Percentiles rank a stretch among this genome's conserved stretches.
phyloP scores from a whole-genome alignment of 352 stramenopile genomes.

The Globisporangium irregulare region DNA sequence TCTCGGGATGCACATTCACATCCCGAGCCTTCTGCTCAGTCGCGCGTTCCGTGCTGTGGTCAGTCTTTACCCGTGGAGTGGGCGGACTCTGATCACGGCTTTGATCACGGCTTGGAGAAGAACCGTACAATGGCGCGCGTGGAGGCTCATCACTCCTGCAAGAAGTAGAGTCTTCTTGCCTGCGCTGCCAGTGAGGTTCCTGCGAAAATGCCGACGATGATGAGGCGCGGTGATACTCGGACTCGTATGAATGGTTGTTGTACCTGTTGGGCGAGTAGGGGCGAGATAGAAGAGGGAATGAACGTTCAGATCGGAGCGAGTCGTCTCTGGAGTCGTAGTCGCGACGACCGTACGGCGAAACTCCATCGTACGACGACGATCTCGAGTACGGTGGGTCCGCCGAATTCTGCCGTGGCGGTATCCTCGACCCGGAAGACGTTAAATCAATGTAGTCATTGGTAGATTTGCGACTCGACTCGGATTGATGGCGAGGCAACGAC shows the following conservation, averaged over 20 bases:
- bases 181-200: slow-evolving; percentile 8
- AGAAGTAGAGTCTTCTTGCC: background rate
- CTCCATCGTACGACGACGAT: slow-evolving; percentile 13
- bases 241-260: slow-evolving; percentile 20
- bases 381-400: slow-evolving; percentile 4
- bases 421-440: slow-evolving; percentile 13
- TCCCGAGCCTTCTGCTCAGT: background rate
- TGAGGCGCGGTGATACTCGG: slow-evolving; percentile 24
- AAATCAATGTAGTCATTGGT: background rate
- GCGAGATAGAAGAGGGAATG: slow-evolving; percentile 11
- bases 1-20: slow-evolving; percentile 19
- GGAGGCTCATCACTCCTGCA: slow-evolving; percentile 3
- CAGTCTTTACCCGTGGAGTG: background rate
- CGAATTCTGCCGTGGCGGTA: slow-evolving; percentile 12
- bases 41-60: background rate
- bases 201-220: slow-evolving; percentile 1
- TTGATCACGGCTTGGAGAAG: background rate
- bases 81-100: background rate
- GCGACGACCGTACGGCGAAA: slow-evolving; percentile 4
- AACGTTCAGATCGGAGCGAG: slow-evolving; percentile 18
- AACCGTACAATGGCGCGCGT: background rate
- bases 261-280: slow-evolving; percentile 15
- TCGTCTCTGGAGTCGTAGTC: slow-evolving; percentile 16
- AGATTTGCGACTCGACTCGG: background rate
- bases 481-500: slow-evolving; percentile 7